Conservation (phyloP, 257 asterid species). For the Nemophila menziesii region DNA sequence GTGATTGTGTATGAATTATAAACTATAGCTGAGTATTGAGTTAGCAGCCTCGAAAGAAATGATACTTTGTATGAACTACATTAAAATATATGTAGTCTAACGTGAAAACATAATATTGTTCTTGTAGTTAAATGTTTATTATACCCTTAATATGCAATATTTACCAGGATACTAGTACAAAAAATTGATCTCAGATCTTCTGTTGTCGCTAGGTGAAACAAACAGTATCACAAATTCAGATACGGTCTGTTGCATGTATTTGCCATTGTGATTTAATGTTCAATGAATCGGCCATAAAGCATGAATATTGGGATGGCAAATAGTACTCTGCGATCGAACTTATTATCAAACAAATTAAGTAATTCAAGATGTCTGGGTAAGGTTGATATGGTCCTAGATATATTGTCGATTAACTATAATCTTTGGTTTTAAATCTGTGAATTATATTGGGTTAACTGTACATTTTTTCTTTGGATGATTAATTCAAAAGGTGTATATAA, state of each 20-base stretch:
- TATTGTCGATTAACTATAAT: neutral
- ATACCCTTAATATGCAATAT: too few relatives aligned
- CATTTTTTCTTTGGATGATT: too few relatives aligned
- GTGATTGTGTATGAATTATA: neutral
- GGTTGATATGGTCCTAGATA: neutral
- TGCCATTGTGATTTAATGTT: neutral
- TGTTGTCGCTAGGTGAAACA: neutral
- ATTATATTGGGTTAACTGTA: too few relatives aligned
- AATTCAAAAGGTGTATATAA: too few relatives aligned
- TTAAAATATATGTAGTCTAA: neutral
- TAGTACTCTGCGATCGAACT: neutral
- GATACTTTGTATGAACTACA: neutral
- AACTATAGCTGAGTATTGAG: neutral
- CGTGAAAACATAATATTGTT: too few relatives aligned
- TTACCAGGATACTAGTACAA: too few relatives aligned
- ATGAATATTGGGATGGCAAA: neutral
- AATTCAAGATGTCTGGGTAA: neutral
- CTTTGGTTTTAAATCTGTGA: too few relatives aligned
- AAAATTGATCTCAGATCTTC: too few relatives aligned
- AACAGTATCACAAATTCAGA: neutral
- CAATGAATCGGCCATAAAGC: neutral
- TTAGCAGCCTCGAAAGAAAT: slow-evolving; percentile 7
- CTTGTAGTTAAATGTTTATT: too few relatives aligned
- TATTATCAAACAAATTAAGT: neutral
- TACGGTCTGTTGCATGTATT: slow-evolving; percentile 3